Percentiles rank a stretch among this genome's conserved stretches.
phyloP scores from a whole-genome alignment of 768 basidiomycete genomes.

The Nidularia sp. region DNA sequence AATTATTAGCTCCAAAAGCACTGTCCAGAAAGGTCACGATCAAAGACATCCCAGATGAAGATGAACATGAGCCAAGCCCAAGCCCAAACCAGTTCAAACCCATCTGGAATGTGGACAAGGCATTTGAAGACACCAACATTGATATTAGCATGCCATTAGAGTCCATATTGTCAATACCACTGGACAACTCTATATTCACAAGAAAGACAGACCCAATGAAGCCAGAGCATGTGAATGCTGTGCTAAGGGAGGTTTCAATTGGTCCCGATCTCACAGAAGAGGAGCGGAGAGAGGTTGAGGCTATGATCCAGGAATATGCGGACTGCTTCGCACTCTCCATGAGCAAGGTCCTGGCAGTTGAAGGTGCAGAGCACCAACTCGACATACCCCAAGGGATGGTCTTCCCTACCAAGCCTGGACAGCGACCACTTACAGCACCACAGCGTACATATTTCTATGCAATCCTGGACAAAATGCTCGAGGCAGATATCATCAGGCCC shows the following conservation, averaged over 20 bases:
- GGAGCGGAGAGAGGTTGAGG: not conserved
- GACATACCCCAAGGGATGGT: constrained; percentile 19
- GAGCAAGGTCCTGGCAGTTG: constrained; percentile 27
- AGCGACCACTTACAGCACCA: constrained; percentile 21
- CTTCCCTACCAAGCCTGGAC: constrained; percentile 26
- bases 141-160: not conserved
- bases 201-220: not conserved
- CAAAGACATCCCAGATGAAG: no score
- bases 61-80: no score
- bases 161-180: not conserved
- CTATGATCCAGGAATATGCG: not conserved
- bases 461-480: constrained; percentile 26
- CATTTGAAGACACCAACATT: not conserved
- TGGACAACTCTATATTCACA: not conserved
- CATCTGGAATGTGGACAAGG: not conserved
- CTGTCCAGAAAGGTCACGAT: no score
- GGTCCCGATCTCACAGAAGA: not conserved
- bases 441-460: constrained; percentile 24
- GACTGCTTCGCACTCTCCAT: constrained; percentile 35
- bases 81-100: not conserved
- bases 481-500: constrained; percentile 24
- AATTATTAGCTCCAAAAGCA: no score
- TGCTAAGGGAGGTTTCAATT: not conserved
- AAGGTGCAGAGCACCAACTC: constrained; percentile 24
- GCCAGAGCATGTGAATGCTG: not conserved